Conservation (phyloP, 768 basidiomycete species). For the Lactarius hengduanensis region DNA sequence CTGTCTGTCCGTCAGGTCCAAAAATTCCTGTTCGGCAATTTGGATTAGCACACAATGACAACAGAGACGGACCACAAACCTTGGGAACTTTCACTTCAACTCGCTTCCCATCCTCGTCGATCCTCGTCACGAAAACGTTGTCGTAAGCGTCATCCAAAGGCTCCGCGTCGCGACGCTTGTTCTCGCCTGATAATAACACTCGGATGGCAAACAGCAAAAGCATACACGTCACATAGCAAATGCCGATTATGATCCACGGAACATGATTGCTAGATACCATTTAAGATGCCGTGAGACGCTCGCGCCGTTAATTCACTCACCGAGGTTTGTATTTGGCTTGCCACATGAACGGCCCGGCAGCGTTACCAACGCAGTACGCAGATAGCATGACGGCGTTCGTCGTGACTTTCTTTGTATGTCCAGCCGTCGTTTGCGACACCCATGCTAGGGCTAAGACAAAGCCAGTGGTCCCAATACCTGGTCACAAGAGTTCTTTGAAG, state of each 20-base stretch:
- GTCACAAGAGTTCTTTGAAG: slow-evolving; percentile 7
- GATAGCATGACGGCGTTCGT: slow-evolving; percentile 70
- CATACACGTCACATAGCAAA: slow-evolving; percentile 59
- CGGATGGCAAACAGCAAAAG: slow-evolving; percentile 50
- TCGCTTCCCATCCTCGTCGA: slow-evolving; percentile 49
- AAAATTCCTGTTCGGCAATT: slow-evolving; percentile 50
- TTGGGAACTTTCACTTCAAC: slow-evolving; percentile 63
- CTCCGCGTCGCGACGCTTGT: slow-evolving; percentile 60
- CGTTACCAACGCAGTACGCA: slow-evolving; percentile 66
- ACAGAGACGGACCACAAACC: slow-evolving; percentile 41
- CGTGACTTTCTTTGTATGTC: slow-evolving; percentile 71
- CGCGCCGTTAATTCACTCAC: slow-evolving; percentile 35
- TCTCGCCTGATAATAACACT: slow-evolving; percentile 54
- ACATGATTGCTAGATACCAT: slow-evolving; percentile 54
- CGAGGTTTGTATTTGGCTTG: slow-evolving; percentile 62
- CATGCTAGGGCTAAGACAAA: slow-evolving; percentile 66
- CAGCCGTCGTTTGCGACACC: slow-evolving; percentile 63
- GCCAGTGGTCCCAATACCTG: slow-evolving; percentile 52
- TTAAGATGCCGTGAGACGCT: neutral
- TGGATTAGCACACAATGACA: slow-evolving; percentile 13
- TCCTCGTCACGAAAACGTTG: slow-evolving; percentile 57
- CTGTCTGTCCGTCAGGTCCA: slow-evolving; percentile 71
- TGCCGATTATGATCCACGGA: slow-evolving; percentile 75
- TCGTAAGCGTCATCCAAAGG: slow-evolving; percentile 53
- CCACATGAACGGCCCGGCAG: slow-evolving; percentile 80